These are phyloP conservation scores for Xylaria sp. DNA, from an alignment of 2,329 filamentous ascomycete genomes.

Conservation along the genomic window DNA sequence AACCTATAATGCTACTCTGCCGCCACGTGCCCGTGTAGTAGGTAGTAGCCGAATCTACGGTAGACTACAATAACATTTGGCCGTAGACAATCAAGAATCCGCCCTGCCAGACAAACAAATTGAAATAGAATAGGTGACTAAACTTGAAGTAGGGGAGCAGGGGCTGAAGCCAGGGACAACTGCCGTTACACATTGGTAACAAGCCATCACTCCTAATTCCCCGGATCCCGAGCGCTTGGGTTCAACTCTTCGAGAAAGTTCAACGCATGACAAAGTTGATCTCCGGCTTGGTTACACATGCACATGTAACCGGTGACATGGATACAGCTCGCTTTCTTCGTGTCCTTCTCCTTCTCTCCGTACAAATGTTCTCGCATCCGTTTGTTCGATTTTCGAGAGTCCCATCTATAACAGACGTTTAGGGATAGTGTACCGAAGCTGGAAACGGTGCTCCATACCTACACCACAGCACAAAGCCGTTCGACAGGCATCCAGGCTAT, in stretches of 20 bases:
- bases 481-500: not conserved
- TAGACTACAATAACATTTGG: not conserved
- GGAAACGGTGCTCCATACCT: too few relatives aligned
- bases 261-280: conserved; percentile 26
- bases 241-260: conserved; percentile 11
- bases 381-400: not conserved
- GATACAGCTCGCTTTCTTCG: not conserved
- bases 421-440: too few relatives aligned
- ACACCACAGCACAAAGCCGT: not conserved
- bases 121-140: too few relatives aligned
- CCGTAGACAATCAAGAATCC: not conserved
- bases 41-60: conserved; percentile 11
- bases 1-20: conserved; percentile 19
- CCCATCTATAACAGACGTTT: not conserved
- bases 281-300: conserved; percentile 4
- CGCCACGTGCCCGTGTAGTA: conserved; percentile 23
- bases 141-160: not conserved
- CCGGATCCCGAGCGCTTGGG: conserved; percentile 34
- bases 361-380: conserved; percentile 9
- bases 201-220: not conserved
- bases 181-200: conserved; percentile 3
- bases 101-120: too few relatives aligned
- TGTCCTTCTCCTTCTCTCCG: not conserved
- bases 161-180: conserved; percentile 22
- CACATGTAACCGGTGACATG: conserved; percentile 15